Conservation (phyloP, 495 filamentous ascomycete species). For the Physcia stellaris region DNA sequence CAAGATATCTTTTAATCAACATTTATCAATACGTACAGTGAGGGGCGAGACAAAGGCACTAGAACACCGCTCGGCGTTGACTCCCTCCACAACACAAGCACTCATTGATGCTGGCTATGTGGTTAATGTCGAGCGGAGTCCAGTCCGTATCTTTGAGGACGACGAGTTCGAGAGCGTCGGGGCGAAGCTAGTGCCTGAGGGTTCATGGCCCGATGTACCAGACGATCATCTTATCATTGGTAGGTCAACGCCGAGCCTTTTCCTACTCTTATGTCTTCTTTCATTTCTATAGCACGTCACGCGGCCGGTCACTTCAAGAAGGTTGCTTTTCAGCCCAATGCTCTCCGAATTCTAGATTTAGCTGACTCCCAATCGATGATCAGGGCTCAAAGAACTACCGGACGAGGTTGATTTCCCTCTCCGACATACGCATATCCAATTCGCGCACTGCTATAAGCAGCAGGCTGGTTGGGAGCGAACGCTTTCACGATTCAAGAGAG, state of each 20-base stretch:
- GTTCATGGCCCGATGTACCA: conserved; percentile 68
- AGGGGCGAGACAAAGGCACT: background rate
- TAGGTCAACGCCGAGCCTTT: too few species aligned
- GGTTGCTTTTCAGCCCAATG: too few species aligned
- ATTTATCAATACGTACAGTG: too few species aligned
- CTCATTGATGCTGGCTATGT: conserved; percentile 74
- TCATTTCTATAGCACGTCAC: too few species aligned
- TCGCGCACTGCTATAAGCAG: conserved; percentile 75
- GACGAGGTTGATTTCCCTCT: conserved; percentile 55
- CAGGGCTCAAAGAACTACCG: conserved; percentile 86
- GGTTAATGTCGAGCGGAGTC: conserved; percentile 69
- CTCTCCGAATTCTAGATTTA: background rate
- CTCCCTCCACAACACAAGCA: background rate
- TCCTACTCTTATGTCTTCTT: too few species aligned
- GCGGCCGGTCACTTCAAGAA: too few species aligned
- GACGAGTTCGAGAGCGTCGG: conserved; percentile 46
- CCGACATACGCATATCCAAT: conserved; percentile 75
- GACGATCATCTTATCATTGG: conserved; percentile 56
- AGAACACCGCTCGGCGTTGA: background rate
- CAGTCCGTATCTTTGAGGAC: conserved; percentile 69
- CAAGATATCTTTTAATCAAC: too few species aligned
- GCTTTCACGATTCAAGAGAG: conserved; percentile 66
- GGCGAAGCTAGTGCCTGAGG: conserved; percentile 64
- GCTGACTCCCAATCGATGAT: conserved; percentile 24
- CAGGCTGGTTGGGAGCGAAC: conserved; percentile 78